A percentile compares a stretch with the other conserved stretches of the same genome.
phyloP scores from a whole-genome alignment of 768 basidiomycete species.

The Termitomyces eurrhizus region DNA sequence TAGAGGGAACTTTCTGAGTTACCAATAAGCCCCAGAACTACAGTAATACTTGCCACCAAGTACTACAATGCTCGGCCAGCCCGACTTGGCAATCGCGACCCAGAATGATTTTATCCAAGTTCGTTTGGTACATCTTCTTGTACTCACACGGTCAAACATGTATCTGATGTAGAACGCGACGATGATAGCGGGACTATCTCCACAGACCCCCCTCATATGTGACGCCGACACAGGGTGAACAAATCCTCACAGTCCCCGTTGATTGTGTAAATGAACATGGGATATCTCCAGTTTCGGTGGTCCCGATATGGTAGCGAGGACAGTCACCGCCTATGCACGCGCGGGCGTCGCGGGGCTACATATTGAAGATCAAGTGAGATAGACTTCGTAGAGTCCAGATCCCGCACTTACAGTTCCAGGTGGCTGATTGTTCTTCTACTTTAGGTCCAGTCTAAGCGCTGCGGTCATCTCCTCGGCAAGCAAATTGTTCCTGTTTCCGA shows the following conservation, averaged over 20 bases:
- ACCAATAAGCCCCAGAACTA: no score
- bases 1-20: no score
- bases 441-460: slow-evolving; percentile 45
- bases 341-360: slow-evolving; percentile 50
- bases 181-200: slow-evolving; percentile 47
- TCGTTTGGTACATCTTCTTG: not conserved
- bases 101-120: slow-evolving; percentile 51
- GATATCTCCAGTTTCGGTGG: slow-evolving; percentile 39
- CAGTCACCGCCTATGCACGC: slow-evolving; percentile 46
- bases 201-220: slow-evolving; percentile 46
- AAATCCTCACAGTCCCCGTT: no score
- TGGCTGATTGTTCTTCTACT: not conserved
- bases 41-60: no score
- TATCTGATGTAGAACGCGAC: slow-evolving; percentile 27
- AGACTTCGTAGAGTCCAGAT: not conserved
- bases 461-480: slow-evolving; percentile 53
- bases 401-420: no score
- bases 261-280: not conserved
- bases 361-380: slow-evolving; percentile 50
- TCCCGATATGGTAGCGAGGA: slow-evolving; percentile 52
- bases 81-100: slow-evolving; percentile 53
- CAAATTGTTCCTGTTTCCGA: slow-evolving; percentile 47
- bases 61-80: slow-evolving; percentile 51
- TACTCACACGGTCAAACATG: no score
- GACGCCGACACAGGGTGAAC: slow-evolving; percentile 53